A percentile compares a stretch with the other conserved stretches of the same genome.
Conservation (phyloP, 371 early-diverging fungal species). For the Actinomucor elegans region DNA sequence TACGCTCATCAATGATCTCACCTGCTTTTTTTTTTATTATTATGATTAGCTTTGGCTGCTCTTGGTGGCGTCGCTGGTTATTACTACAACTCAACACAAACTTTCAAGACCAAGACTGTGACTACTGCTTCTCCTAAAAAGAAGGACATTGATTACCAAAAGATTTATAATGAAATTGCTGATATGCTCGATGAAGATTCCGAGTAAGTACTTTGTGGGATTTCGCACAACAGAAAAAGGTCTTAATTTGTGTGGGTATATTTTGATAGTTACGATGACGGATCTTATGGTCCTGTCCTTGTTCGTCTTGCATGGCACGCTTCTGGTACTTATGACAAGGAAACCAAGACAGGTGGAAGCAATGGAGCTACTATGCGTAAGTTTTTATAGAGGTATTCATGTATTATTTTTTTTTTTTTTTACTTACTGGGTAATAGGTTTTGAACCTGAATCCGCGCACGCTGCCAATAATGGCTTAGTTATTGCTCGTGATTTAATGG, state of each 20-base stretch:
- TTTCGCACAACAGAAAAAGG: background rate
- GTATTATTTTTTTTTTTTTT: background rate
- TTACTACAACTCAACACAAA: slow-evolving; percentile 46
- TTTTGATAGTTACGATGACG: slow-evolving; percentile 79
- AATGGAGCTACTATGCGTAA: slow-evolving; percentile 81
- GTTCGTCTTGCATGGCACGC: slow-evolving; percentile 94
- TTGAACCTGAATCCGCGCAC: slow-evolving; percentile 69
- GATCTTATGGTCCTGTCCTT: slow-evolving; percentile 87
- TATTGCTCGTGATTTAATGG: slow-evolving; percentile 78
- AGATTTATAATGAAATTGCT: slow-evolving; percentile 80
- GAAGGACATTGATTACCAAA: slow-evolving; percentile 58
- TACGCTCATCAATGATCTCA: background rate
- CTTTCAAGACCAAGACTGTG: slow-evolving; percentile 21
- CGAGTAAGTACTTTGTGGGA: slow-evolving; percentile 35
- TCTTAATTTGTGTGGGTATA: background rate
- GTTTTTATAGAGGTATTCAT: background rate
- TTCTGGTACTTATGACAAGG: slow-evolving; percentile 87
- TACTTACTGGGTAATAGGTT: slow-evolving; percentile 43
- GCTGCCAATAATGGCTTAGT: slow-evolving; percentile 90
- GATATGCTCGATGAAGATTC: slow-evolving; percentile 70
- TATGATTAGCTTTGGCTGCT: slow-evolving; percentile 34
- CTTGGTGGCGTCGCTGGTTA: slow-evolving; percentile 57
- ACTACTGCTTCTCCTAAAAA: slow-evolving; percentile 11
- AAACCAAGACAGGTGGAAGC: slow-evolving; percentile 85
- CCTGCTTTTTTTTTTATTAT: no score